A percentile compares a stretch with the other conserved stretches of the same genome.
These are phyloP conservation scores for Fomitopsis palustris DNA, from an alignment of 1,284 basidiomycete genomes.

Conservation along the genomic window DNA sequence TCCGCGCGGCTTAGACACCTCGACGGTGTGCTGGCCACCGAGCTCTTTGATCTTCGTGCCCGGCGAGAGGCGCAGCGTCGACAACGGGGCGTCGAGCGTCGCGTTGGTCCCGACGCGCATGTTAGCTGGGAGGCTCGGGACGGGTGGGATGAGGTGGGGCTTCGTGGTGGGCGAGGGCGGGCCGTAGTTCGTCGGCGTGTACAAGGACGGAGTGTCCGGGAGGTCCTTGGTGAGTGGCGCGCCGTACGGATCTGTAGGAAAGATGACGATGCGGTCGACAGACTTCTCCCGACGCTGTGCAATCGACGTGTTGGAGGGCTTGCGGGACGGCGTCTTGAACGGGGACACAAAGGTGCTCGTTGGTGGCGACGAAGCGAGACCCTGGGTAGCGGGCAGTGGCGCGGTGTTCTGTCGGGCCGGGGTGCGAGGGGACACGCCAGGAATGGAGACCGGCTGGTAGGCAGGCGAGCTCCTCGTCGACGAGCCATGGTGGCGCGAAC, in stretches of 20 bases:
- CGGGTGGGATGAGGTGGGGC: background rate
- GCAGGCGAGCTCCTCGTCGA: background rate
- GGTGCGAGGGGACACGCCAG: background rate
- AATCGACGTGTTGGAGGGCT: background rate
- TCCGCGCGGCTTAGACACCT: background rate
- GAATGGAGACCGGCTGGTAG: background rate
- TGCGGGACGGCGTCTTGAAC: background rate
- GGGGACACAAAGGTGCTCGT: background rate
- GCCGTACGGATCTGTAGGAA: background rate
- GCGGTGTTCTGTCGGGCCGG: background rate
- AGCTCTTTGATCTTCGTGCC: background rate
- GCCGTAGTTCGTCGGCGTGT: background rate
- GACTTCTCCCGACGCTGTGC: background rate
- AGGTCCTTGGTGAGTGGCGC: background rate
- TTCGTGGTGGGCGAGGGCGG: background rate
- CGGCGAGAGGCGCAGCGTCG: background rate
- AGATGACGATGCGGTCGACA: slow-evolving; percentile 1
- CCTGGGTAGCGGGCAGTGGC: background rate
- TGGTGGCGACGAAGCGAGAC: background rate
- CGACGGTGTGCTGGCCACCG: background rate
- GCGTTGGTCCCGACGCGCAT: background rate
- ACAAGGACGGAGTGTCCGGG: background rate
- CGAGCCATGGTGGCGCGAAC: background rate
- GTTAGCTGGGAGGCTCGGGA: background rate
- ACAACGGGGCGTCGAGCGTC: background rate